Conservation (phyloP, 2,329 filamentous ascomycete species). For the Penicillium sp. region DNA sequence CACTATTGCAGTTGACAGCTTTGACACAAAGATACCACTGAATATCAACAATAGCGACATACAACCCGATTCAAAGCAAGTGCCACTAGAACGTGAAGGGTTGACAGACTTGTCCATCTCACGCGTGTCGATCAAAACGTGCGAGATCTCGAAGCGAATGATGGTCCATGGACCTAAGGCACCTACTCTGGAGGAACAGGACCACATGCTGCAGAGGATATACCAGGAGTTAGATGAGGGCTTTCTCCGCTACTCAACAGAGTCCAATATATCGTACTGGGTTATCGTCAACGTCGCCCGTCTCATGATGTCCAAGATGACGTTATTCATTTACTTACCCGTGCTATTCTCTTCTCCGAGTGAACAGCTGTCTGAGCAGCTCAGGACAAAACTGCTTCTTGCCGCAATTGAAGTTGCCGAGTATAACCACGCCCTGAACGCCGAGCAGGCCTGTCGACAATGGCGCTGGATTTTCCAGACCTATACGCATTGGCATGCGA, state of each 20-base stretch:
- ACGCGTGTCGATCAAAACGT: slow-evolving; percentile 48
- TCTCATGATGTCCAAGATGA: slow-evolving; percentile 50
- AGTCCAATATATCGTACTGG: slow-evolving; percentile 55
- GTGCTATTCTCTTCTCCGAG: slow-evolving; percentile 49
- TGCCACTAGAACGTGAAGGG: slow-evolving; percentile 57
- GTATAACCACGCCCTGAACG: slow-evolving; percentile 61
- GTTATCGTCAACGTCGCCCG: slow-evolving; percentile 53
- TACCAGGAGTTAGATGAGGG: slow-evolving; percentile 51
- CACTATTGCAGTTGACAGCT: slow-evolving; percentile 62
- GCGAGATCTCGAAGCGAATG: slow-evolving; percentile 45
- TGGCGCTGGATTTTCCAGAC: slow-evolving; percentile 67
- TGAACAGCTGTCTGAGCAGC: slow-evolving; percentile 45
- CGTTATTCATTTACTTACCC: slow-evolving; percentile 60
- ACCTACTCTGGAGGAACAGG: slow-evolving; percentile 50
- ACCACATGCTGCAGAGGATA: slow-evolving; percentile 54
- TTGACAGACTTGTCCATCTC: slow-evolving; percentile 60
- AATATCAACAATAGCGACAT: slow-evolving; percentile 60
- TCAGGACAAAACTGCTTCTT: slow-evolving; percentile 45
- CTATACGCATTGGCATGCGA: slow-evolving; percentile 65
- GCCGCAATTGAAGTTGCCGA: slow-evolving; percentile 51
- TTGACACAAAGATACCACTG: slow-evolving; percentile 62
- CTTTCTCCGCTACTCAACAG: slow-evolving; percentile 51
- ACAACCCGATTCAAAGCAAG: slow-evolving; percentile 53
- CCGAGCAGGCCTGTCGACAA: slow-evolving; percentile 55
- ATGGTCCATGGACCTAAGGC: slow-evolving; percentile 38